phyloP scores from a whole-genome alignment of 768 basidiomycete species.

The Collybia mongolica region DNA sequence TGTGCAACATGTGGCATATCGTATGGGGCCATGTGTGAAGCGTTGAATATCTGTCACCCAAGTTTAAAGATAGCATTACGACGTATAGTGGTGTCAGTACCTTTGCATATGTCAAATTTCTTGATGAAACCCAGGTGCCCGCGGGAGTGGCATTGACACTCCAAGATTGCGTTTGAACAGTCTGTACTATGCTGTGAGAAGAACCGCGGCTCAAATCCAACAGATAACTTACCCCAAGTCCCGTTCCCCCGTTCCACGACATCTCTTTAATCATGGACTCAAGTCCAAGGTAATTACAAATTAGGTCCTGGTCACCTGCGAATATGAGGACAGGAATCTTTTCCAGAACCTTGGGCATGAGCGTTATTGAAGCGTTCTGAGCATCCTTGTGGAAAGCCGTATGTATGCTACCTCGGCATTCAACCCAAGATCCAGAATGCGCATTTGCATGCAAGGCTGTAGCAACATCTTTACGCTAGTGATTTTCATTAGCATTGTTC shows the following conservation, averaged over 20 bases:
- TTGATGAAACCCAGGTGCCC: constrained; percentile 87
- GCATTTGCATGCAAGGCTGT: constrained; percentile 76
- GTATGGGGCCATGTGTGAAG: constrained; percentile 94
- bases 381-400: constrained; percentile 51
- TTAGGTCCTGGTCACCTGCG: constrained; percentile 93
- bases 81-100: constrained; percentile 32
- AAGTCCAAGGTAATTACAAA: constrained; percentile 93
- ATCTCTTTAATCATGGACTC: constrained; percentile 82
- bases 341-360: constrained; percentile 78
- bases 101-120: constrained; percentile 93
- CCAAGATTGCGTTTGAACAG: constrained; percentile 72
- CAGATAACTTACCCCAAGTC: constrained; percentile 70
- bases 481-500: constrained; percentile 6
- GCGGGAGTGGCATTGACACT: constrained; percentile 72
- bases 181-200: constrained; percentile 34
- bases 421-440: constrained; percentile 81
- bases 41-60: constrained; percentile 70
- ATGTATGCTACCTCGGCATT: constrained; percentile 76
- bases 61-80: too few species aligned
- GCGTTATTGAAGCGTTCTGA: constrained; percentile 67
- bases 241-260: constrained; percentile 83
- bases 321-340: constrained; percentile 87
- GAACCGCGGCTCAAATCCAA: background rate
- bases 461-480: constrained; percentile 78
- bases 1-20: constrained; percentile 87